phyloP scores from a whole-genome alignment of 495 filamentous ascomycete species.

The Aspergillus coremiiformis region DNA sequence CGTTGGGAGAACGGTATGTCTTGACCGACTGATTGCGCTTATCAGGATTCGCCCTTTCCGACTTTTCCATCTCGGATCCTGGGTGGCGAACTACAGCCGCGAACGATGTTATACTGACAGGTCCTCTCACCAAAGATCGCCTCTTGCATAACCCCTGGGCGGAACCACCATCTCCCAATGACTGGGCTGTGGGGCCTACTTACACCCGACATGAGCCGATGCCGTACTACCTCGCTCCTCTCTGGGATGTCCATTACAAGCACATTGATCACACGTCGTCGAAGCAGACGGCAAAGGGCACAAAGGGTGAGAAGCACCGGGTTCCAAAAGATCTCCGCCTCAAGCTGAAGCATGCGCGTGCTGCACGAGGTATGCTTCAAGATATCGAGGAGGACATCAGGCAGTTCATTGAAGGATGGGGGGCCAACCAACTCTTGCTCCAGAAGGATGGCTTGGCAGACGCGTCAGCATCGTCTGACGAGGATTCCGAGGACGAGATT shows the following conservation, averaged over 20 bases:
- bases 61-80: not conserved
- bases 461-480: conserved; percentile 45
- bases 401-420: conserved; percentile 54
- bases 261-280: conserved; percentile 32
- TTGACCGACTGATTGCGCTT: not conserved
- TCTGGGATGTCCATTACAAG: conserved; percentile 71
- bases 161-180: conserved; percentile 67
- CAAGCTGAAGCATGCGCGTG: conserved; percentile 63
- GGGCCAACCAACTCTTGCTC: conserved; percentile 36
- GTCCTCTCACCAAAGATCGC: conserved; percentile 51
- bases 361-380: conserved; percentile 58
- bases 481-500: conserved; percentile 76
- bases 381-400: conserved; percentile 58
- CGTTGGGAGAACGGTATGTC: conserved; percentile 90
- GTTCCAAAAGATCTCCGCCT: conserved; percentile 46
- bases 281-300: conserved; percentile 32
- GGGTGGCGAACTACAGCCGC: not conserved
- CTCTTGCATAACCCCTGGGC: conserved; percentile 81
- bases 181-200: conserved; percentile 76
- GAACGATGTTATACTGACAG: conserved; percentile 8
- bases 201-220: conserved; percentile 62
- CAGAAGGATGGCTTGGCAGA: conserved; percentile 43
- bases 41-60: not conserved
- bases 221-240: conserved; percentile 81
- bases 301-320: conserved; percentile 33